A percentile compares a stretch with the other conserved stretches of the same genome.
Conservation (phyloP, 768 basidiomycete species). For the Xerocomus potaroensis region DNA sequence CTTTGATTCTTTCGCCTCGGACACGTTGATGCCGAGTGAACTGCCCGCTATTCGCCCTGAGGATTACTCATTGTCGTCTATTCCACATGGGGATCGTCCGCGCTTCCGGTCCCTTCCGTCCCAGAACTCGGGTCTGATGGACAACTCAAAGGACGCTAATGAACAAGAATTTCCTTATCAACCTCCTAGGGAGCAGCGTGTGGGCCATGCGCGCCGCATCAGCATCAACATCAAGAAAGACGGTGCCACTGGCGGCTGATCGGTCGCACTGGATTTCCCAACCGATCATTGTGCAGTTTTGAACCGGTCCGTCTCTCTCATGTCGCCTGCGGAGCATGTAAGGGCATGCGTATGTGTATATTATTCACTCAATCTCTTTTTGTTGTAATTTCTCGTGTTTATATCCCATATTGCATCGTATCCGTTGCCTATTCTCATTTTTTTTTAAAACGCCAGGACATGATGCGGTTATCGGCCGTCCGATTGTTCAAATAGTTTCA, state of each 20-base stretch:
- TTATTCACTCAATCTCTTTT: not conserved
- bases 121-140: not conserved
- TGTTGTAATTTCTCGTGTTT: slow-evolving; percentile 1
- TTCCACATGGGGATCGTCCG: not conserved
- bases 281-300: no score
- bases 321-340: not conserved
- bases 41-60: slow-evolving; percentile 11
- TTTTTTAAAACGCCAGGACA: not conserved
- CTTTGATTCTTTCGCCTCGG: slow-evolving; percentile 23
- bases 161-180: slow-evolving; percentile 30
- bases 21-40: slow-evolving; percentile 6
- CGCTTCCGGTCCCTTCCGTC: not conserved
- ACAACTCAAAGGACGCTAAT: not conserved
- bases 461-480: not conserved
- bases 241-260: slow-evolving; percentile 8
- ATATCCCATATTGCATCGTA: not conserved
- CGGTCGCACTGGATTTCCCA: no score
- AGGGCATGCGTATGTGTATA: slow-evolving; percentile 2
- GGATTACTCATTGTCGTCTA: slow-evolving; percentile 4
- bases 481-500: not conserved
- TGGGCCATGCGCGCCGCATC: slow-evolving; percentile 38
- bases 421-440: not conserved
- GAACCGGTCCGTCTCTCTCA: not conserved
- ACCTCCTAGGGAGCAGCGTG: slow-evolving; percentile 29
- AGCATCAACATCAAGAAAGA: slow-evolving; percentile 35